Percentiles rank a stretch among this genome's conserved stretches.
Conservation (phyloP, 169 alveolate genomes). For the Hammondia hammondi region DNA sequence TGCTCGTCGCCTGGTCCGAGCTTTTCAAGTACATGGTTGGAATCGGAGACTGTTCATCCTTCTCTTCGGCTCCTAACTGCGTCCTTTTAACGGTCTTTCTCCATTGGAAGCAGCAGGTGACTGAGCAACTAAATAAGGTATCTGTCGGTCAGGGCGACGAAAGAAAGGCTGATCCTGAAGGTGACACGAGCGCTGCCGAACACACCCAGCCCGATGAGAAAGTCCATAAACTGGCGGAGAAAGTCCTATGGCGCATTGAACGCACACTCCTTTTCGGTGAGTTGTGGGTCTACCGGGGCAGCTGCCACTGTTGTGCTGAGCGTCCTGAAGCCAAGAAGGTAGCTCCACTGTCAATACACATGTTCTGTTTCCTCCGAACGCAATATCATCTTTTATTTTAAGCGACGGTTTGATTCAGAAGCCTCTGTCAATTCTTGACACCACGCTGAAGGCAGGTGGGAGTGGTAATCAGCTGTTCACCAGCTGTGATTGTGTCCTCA, state of each 20-base stretch:
- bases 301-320: too few species aligned
- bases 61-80: background rate
- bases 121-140: background rate
- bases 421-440: too few species aligned
- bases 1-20: constrained; percentile 22
- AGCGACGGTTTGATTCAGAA: too few species aligned
- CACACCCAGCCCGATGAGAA: background rate
- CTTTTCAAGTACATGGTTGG: background rate
- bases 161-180: background rate
- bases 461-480: too few species aligned
- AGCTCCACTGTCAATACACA: too few species aligned
- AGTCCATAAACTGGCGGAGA: background rate
- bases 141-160: background rate
- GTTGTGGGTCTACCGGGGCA: background rate
- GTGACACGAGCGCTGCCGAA: background rate
- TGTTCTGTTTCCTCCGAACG: too few species aligned
- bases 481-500: too few species aligned
- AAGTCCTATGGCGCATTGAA: background rate
- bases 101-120: background rate
- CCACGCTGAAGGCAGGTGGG: too few species aligned
- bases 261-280: background rate
- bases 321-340: too few species aligned
- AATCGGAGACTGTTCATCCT: background rate
- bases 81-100: background rate
- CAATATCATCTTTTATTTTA: too few species aligned